Conservation (phyloP, 2,329 filamentous ascomycete species). For the Ophiostoma fasciatum region DNA sequence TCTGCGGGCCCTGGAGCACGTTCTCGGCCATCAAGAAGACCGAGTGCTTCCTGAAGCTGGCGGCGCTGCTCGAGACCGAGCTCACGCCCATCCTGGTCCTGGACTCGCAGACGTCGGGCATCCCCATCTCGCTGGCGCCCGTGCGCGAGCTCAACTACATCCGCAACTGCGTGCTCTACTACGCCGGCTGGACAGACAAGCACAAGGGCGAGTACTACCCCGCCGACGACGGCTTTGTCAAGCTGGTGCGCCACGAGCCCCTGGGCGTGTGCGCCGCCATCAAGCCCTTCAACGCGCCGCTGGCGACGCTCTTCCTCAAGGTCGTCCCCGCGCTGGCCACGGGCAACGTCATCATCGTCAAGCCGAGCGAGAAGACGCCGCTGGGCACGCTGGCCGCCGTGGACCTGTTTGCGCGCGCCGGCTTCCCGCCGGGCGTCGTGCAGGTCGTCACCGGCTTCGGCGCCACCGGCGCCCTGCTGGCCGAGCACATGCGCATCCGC, state of each 20-base stretch:
- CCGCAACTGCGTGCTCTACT: conserved; percentile 1
- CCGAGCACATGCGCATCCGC: conserved; percentile 26
- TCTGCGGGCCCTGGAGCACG: conserved; percentile 21
- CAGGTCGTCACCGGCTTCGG: conserved; percentile 54
- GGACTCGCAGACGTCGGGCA: conserved; percentile 4
- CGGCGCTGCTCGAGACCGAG: background rate
- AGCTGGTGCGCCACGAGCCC: background rate
- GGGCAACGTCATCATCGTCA: conserved; percentile 40
- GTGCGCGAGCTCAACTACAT: conserved; percentile 7
- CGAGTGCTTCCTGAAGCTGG: background rate
- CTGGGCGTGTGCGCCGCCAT: conserved; percentile 4
- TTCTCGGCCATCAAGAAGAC: conserved; percentile 3
- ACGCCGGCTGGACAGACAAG: conserved; percentile 24
- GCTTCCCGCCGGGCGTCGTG: conserved; percentile 53
- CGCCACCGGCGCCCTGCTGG: conserved; percentile 8
- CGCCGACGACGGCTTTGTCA: conserved; percentile 22
- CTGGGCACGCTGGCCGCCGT: conserved; percentile 41
- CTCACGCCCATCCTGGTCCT: background rate
- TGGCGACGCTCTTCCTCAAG: conserved; percentile 53
- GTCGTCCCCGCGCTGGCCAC: conserved; percentile 44
- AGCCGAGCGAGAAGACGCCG: conserved; percentile 41
- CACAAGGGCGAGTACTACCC: conserved; percentile 22
- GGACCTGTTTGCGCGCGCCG: conserved; percentile 48
- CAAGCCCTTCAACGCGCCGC: conserved; percentile 23
- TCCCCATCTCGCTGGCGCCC: conserved; percentile 5